phyloP scores from a whole-genome alignment of 2,329 filamentous ascomycete species.

The Blastomyces emzantsi region DNA sequence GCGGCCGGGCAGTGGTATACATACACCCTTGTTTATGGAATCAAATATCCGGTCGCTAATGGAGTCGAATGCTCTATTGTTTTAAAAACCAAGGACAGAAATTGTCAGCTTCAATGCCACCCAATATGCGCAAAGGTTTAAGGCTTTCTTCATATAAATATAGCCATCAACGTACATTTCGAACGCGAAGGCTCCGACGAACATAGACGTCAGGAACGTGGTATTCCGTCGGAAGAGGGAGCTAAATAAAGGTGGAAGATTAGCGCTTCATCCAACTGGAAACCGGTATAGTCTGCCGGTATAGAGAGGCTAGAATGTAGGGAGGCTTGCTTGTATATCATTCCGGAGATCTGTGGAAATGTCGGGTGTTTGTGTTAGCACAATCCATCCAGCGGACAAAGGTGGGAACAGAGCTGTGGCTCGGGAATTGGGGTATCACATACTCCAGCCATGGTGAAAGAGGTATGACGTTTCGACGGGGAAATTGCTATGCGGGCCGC shows the following conservation, averaged over 20 bases:
- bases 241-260: slow-evolving; percentile 44
- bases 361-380: slow-evolving; percentile 22
- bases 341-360: slow-evolving; percentile 40
- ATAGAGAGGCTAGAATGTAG: neutral
- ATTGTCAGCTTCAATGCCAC: neutral
- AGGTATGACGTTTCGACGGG: slow-evolving; percentile 13
- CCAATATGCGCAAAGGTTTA: neutral
- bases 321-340: slow-evolving; percentile 51
- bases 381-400: slow-evolving; percentile 24
- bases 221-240: slow-evolving; percentile 77
- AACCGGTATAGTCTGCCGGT: slow-evolving; percentile 17
- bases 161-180: slow-evolving; percentile 63
- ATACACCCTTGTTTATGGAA: slow-evolving; percentile 79
- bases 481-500: neutral
- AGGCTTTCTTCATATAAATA: neutral
- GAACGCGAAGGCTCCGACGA: slow-evolving; percentile 77
- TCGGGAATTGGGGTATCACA: slow-evolving; percentile 23
- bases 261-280: slow-evolving; percentile 14
- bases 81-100: slow-evolving; percentile 3
- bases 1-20: slow-evolving; percentile 31
- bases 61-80: slow-evolving; percentile 66
- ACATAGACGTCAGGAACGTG: slow-evolving; percentile 78
- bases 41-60: slow-evolving; percentile 84
- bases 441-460: slow-evolving; percentile 52
- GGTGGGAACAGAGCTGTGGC: neutral